These are phyloP conservation scores for Microascus cirrosus DNA, from an alignment of 2,329 filamentous ascomycete genomes.

Conservation along the genomic window DNA sequence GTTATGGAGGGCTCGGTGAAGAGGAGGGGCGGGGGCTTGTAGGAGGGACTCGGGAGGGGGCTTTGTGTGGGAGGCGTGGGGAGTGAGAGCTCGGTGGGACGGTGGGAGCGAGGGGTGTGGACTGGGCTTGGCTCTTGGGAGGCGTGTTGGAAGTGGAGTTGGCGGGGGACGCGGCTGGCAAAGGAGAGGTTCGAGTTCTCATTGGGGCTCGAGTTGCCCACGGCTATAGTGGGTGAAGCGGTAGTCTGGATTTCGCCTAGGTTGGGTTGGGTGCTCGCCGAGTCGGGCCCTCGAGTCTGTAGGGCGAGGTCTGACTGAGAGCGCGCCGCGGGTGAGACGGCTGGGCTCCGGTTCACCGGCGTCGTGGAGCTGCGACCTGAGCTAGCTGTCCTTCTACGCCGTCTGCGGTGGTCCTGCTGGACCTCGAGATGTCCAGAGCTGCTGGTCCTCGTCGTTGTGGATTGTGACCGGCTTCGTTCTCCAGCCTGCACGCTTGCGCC, in stretches of 20 bases:
- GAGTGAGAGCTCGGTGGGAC: conserved; percentile 28
- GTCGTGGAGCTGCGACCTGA: conserved; percentile 43
- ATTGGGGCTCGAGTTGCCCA: conserved; percentile 11
- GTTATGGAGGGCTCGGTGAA: conserved; percentile 62
- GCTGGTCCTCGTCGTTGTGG: neutral
- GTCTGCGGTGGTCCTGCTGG: conserved; percentile 30
- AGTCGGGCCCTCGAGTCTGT: conserved; percentile 27
- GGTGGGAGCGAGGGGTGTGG: conserved; percentile 9
- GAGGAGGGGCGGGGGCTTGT: conserved; percentile 34
- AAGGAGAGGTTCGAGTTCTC: conserved; percentile 21
- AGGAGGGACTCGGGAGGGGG: conserved; percentile 20
- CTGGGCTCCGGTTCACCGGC: conserved; percentile 27
- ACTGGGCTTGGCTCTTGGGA: neutral
- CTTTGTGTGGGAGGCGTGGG: conserved; percentile 16
- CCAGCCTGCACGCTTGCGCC: conserved; percentile 31
- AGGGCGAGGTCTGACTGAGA: conserved; percentile 55
- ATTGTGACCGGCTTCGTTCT: conserved; percentile 38
- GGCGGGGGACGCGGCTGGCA: conserved; percentile 20
- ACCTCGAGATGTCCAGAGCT: conserved; percentile 30
- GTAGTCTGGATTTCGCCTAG: conserved; percentile 30
- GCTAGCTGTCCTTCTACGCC: conserved; percentile 40
- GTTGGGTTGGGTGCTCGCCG: conserved; percentile 22
- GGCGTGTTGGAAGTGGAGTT: neutral
- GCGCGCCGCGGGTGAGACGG: conserved; percentile 30
- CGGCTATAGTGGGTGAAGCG: conserved; percentile 22